phyloP scores from a whole-genome alignment of 306 rosid species.

The Begonia loranthoides region DNA sequence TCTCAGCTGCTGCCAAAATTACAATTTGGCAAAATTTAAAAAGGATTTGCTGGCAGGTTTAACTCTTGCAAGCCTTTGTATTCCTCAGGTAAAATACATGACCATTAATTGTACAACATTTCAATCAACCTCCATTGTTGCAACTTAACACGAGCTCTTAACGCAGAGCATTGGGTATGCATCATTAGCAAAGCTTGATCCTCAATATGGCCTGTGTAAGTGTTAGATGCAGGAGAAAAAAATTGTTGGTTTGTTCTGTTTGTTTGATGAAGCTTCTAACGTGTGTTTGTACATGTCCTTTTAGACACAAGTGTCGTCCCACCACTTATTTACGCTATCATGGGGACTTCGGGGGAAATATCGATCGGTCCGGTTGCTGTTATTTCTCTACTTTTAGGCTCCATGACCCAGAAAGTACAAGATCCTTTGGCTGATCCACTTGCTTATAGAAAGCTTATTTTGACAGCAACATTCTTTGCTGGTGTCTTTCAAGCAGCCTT shows the following conservation, averaged over 20 bases:
- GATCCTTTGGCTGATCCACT: slow-evolving; percentile 50
- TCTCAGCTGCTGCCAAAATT: slow-evolving; percentile 29
- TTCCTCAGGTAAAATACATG: slow-evolving; percentile 46
- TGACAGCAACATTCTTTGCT: slow-evolving; percentile 63
- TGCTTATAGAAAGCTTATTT: slow-evolving; percentile 47
- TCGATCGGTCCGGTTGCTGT: slow-evolving; percentile 92
- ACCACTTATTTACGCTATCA: slow-evolving; percentile 73
- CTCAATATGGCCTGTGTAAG: slow-evolving; percentile 90
- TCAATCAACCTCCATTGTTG: too few species aligned
- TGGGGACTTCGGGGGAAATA: slow-evolving; percentile 77
- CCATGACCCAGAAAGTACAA: slow-evolving; percentile 48
- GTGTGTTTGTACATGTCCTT: not conserved
- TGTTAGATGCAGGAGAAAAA: not conserved
- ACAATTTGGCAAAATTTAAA: slow-evolving; percentile 24
- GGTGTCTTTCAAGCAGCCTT: slow-evolving; percentile 71
- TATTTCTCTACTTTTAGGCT: slow-evolving; percentile 58
- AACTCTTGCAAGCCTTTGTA: slow-evolving; percentile 57
- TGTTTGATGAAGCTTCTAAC: not conserved
- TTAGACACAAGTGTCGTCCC: slow-evolving; percentile 86
- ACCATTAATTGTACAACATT: too few species aligned
- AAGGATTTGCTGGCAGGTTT: slow-evolving; percentile 55
- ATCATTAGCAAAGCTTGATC: slow-evolving; percentile 69
- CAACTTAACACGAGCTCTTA: not conserved
- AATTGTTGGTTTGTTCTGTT: not conserved
- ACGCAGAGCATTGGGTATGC: slow-evolving; percentile 92